Conservation (phyloP, 208 protist species). For the Phytomonas sp. region DNA sequence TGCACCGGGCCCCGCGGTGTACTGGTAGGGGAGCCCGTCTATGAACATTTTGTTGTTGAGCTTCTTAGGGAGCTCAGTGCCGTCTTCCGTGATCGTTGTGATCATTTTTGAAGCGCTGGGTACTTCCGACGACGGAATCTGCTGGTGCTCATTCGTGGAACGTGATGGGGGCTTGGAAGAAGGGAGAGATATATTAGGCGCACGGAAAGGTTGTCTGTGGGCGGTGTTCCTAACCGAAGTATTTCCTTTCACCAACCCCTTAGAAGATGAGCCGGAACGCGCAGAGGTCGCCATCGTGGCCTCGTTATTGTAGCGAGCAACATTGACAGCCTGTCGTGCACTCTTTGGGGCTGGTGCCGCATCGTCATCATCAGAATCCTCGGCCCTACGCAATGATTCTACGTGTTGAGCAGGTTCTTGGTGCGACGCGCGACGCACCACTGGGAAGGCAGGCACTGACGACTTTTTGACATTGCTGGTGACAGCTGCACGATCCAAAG, state of each 20-base stretch:
- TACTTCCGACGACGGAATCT: neutral
- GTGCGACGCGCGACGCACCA: neutral
- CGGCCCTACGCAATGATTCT: neutral
- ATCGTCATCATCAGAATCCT: neutral
- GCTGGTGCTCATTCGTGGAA: neutral
- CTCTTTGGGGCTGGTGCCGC: neutral
- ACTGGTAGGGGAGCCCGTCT: constrained; percentile 81
- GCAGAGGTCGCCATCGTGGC: neutral
- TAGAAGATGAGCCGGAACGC: neutral
- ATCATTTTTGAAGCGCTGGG: constrained; percentile 25
- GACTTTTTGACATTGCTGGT: neutral
- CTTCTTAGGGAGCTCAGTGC: constrained; percentile 70
- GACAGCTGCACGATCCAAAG: neutral
- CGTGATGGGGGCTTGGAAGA: neutral
- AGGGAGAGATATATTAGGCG: neutral
- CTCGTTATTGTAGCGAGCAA: neutral
- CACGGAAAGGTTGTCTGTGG: neutral
- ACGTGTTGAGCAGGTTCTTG: neutral
- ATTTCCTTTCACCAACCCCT: neutral
- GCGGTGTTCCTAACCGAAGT: neutral
- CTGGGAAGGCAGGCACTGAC: constrained; percentile 1
- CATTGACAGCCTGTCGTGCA: neutral
- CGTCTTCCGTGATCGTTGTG: constrained; percentile 58
- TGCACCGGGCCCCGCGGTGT: constrained; percentile 39
- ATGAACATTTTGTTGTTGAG: constrained; percentile 89